Conservation (phyloP, 139 green algal genomes). For the Chlamydomonas applanata region DNA sequence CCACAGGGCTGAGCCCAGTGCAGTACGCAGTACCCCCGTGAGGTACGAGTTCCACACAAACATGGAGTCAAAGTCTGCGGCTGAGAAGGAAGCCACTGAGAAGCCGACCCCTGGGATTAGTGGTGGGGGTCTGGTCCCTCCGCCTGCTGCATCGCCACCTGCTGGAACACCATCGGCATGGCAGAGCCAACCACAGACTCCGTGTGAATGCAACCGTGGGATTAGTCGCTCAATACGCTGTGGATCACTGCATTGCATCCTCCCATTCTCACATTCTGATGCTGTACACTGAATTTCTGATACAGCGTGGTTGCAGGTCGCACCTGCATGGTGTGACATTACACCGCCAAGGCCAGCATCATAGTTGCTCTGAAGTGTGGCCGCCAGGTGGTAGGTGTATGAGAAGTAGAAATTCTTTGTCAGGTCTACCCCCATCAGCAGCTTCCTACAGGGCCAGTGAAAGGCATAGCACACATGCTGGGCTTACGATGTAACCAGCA, state of each 20-base stretch:
- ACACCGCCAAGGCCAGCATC: too few relatives aligned
- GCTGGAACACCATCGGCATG: too few relatives aligned
- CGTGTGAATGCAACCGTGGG: too few relatives aligned
- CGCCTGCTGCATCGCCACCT: constrained; percentile 9
- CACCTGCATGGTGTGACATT: not conserved
- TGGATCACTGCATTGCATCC: too few relatives aligned
- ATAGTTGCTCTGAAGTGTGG: constrained; percentile 73
- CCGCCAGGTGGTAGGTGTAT: constrained; percentile 79
- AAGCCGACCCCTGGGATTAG: not conserved
- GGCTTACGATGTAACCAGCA: not conserved
- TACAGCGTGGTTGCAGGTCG: too few relatives aligned
- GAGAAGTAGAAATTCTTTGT: constrained; percentile 93
- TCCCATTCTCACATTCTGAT: too few relatives aligned
- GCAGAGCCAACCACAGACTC: too few relatives aligned
- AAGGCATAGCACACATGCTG: too few relatives aligned
- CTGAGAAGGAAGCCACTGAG: constrained; percentile 1
- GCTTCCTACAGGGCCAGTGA: constrained; percentile 66
- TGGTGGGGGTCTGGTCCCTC: too few relatives aligned
- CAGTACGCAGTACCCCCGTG: constrained; percentile 56
- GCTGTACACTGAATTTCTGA: too few relatives aligned
- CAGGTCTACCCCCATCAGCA: constrained; percentile 85
- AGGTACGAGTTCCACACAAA: constrained; percentile 95
- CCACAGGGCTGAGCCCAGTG: constrained; percentile 67
- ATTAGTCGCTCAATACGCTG: too few relatives aligned
- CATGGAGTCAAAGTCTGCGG: constrained; percentile 57